Conservation (phyloP, 2,329 filamentous ascomycete species). For the Aspergillus calidoustus region DNA sequence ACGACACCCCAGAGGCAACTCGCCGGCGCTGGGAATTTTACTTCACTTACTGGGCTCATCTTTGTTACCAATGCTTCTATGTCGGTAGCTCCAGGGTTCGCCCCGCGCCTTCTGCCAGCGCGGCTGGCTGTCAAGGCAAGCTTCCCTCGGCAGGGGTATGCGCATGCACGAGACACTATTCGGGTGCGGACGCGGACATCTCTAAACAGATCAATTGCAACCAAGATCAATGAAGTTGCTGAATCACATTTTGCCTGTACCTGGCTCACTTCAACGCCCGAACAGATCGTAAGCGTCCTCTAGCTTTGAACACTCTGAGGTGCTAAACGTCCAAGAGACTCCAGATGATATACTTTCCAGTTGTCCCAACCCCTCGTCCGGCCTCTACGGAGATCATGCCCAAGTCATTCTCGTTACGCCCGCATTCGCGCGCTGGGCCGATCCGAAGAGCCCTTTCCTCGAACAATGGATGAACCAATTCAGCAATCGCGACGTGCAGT, state of each 20-base stretch:
- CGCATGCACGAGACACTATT: constrained; percentile 5
- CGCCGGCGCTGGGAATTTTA: neutral
- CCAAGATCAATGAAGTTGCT: constrained; percentile 18
- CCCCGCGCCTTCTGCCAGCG: constrained; percentile 24
- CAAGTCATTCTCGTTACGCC: constrained; percentile 45
- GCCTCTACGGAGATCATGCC: constrained; percentile 25
- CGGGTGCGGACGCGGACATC: constrained; percentile 1
- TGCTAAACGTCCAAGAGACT: constrained; percentile 28
- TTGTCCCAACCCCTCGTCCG: constrained; percentile 22
- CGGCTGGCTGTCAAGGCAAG: constrained; percentile 22
- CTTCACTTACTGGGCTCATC: neutral
- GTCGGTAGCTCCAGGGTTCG: constrained; percentile 25
- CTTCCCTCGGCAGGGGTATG: constrained; percentile 11
- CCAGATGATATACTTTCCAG: constrained; percentile 36
- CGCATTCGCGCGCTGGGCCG: constrained; percentile 43
- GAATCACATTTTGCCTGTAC: constrained; percentile 33
- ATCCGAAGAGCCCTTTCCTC: constrained; percentile 37
- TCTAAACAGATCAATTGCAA: constrained; percentile 24
- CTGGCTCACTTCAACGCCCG: constrained; percentile 39
- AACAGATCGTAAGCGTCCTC: constrained; percentile 31
- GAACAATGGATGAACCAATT: constrained; percentile 35
- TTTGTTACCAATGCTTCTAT: constrained; percentile 24
- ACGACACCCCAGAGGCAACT: neutral
- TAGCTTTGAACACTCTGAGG: neutral
- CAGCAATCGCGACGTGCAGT: constrained; percentile 22